These are phyloP conservation scores for Lindgomyces ingoldianus DNA, from an alignment of 495 filamentous ascomycete species.

Conservation along the genomic window DNA sequence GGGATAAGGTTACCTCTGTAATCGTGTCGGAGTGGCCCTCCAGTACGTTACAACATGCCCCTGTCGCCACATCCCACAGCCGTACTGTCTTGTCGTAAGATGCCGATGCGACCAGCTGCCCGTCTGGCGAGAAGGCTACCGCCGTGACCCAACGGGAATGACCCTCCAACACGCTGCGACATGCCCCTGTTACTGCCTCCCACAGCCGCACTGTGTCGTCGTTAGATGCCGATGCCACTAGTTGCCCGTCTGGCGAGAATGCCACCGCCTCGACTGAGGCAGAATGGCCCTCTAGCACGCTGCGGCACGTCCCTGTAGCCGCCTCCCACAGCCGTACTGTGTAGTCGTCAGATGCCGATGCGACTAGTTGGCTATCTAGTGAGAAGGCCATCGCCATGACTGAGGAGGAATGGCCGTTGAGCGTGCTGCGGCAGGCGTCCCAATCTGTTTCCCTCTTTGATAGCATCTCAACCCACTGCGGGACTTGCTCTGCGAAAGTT, in stretches of 20 bases:
- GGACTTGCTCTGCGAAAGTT: background rate
- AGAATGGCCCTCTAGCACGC: background rate
- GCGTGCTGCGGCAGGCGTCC: slow-evolving; percentile 2
- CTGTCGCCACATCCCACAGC: background rate
- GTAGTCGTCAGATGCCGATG: background rate
- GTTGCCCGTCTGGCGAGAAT: background rate
- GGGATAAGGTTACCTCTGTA: background rate
- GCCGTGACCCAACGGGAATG: background rate
- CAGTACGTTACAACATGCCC: background rate
- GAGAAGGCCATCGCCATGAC: background rate
- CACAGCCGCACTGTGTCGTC: background rate
- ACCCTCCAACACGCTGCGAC: background rate
- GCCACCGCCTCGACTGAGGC: background rate
- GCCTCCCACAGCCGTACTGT: background rate
- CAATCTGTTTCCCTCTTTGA: slow-evolving; percentile 15
- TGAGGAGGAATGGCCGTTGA: background rate
- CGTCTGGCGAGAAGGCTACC: background rate
- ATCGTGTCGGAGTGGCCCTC: background rate
- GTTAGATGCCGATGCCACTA: background rate
- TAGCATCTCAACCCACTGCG: background rate
- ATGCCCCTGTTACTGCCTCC: background rate
- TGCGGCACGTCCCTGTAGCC: background rate
- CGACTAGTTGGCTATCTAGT: background rate
- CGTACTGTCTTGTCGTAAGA: background rate
- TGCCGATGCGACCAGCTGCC: background rate